Evolutionary conservation across 2,329 filamentous ascomycete species (phyloP).

Genomic region (Penicillium frequentans): DNA sequence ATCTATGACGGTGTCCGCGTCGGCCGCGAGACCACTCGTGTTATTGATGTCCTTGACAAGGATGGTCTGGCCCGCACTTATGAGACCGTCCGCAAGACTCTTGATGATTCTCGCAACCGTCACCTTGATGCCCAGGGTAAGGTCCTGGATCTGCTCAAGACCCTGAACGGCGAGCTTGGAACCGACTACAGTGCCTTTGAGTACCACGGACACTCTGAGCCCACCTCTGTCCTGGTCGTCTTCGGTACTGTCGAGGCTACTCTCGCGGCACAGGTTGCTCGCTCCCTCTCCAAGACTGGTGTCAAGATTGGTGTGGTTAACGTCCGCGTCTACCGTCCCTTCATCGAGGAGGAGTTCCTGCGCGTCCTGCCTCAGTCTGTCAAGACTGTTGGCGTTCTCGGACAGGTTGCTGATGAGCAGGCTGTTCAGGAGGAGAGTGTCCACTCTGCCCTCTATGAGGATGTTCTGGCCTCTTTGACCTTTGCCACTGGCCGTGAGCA

Average conservation of each 20-base stretch:
- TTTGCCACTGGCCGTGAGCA: constrained; percentile 70
- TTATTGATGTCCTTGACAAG: constrained; percentile 79
- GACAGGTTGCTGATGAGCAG: constrained; percentile 75
- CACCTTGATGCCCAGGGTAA: constrained; percentile 70
- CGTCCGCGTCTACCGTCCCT: constrained; percentile 91
- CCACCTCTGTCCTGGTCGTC: constrained; percentile 82
- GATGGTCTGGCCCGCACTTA: constrained; percentile 68
- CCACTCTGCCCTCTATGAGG: constrained; percentile 86
- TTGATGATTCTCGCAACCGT: constrained; percentile 65
- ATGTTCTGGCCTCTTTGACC: constrained; percentile 80
- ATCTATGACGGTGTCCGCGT: constrained; percentile 85
- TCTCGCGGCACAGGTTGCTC: constrained; percentile 76
- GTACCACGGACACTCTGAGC: constrained; percentile 79
- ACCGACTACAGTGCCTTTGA: constrained; percentile 93
- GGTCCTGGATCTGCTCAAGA: constrained; percentile 66
- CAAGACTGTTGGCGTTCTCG: constrained; percentile 77
- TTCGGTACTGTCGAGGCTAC: constrained; percentile 92
- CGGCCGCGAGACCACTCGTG: constrained; percentile 75
- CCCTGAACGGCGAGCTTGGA: constrained; percentile 87
- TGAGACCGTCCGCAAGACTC: constrained; percentile 62
- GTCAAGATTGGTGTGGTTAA: constrained; percentile 83
- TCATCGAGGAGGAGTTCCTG: constrained; percentile 92
- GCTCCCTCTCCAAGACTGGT: constrained; percentile 69
- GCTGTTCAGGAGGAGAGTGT: constrained; percentile 72
- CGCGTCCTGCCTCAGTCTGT: constrained; percentile 73